Conservation (phyloP, 495 filamentous ascomycete species). For the Penicillium lividum region DNA sequence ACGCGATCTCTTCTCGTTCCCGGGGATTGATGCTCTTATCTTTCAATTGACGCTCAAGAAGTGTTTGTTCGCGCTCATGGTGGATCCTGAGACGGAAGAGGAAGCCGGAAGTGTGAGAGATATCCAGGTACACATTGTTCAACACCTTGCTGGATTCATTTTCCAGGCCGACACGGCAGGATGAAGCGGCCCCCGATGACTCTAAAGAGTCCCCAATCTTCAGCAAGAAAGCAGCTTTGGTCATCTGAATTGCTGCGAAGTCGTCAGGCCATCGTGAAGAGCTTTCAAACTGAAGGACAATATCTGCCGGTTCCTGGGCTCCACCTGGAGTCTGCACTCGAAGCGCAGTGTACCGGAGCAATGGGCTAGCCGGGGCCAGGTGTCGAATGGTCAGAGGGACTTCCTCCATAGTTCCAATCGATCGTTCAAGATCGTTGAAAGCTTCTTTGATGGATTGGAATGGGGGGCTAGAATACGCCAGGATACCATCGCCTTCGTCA, state of each 20-base stretch:
- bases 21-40: constrained; percentile 64
- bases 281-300: constrained; percentile 87
- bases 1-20: constrained; percentile 63
- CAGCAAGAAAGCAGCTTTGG: constrained; percentile 87
- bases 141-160: constrained; percentile 63
- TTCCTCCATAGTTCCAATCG: constrained; percentile 71
- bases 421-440: constrained; percentile 70
- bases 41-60: constrained; percentile 77
- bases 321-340: constrained; percentile 36
- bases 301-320: constrained; percentile 54
- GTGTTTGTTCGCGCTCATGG: constrained; percentile 79
- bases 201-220: constrained; percentile 75
- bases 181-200: constrained; percentile 49
- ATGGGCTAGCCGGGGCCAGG: constrained; percentile 66
- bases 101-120: constrained; percentile 68
- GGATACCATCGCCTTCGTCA: constrained; percentile 35
- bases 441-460: constrained; percentile 62
- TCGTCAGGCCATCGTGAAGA: constrained; percentile 94
- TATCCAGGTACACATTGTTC: constrained; percentile 83
- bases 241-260: constrained; percentile 83
- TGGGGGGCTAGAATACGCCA: constrained; percentile 37
- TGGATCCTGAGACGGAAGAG: constrained; percentile 57
- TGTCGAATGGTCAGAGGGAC: constrained; percentile 81
- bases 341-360: constrained; percentile 72
- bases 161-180: constrained; percentile 75